Evolutionary conservation across 257 asterid genomes (phyloP).

Genomic region (Capsicum chinense): DNA sequence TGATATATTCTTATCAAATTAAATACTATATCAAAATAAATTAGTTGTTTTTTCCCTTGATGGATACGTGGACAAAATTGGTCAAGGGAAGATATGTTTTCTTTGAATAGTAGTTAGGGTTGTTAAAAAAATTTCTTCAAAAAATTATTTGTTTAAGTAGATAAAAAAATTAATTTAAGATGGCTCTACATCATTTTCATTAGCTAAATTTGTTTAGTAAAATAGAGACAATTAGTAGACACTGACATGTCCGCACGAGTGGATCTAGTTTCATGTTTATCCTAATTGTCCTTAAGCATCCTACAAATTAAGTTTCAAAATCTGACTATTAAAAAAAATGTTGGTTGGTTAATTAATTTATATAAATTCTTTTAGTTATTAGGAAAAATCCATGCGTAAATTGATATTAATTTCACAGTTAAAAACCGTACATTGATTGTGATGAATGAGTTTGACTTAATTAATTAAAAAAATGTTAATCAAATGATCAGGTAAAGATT

Average conservation of each 20-base stretch:
- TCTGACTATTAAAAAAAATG: background rate
- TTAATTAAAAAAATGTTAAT: background rate
- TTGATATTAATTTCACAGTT: background rate
- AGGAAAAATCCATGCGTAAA: background rate
- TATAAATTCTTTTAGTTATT: background rate
- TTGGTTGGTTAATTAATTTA: background rate
- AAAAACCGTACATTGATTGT: background rate
- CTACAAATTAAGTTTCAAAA: background rate
- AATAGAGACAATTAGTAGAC: background rate
- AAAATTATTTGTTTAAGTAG: background rate
- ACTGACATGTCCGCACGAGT: constrained; percentile 31
- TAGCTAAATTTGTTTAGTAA: background rate
- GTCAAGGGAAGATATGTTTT: constrained; percentile 32
- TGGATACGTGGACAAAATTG: background rate
- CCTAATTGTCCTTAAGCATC: constrained; percentile 12
- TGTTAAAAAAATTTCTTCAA: background rate
- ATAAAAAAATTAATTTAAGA: background rate
- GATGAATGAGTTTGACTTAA: background rate
- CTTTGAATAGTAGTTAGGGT: constrained; percentile 33
- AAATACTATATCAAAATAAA: background rate
- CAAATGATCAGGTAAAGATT: background rate
- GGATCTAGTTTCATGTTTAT: constrained; percentile 12
- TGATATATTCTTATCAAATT: background rate
- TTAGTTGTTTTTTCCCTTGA: background rate
- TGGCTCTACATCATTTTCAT: constrained; percentile 9